These are phyloP conservation scores for Helianthus tuberosus DNA, from an alignment of 129 eudicot species.

Conservation along the genomic window DNA sequence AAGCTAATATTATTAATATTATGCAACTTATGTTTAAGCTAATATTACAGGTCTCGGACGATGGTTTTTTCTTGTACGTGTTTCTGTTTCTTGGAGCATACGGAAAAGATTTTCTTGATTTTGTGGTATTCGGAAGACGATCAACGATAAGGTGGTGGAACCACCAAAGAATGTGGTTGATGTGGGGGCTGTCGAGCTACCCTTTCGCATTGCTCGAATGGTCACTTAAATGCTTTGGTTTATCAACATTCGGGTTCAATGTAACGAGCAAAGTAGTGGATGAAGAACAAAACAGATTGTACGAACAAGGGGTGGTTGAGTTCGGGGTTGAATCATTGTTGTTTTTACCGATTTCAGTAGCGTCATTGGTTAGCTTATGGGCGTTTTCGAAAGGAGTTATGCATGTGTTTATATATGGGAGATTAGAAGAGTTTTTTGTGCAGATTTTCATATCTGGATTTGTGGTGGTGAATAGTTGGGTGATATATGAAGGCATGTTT, in stretches of 20 bases:
- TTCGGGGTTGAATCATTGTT: slow-evolving; percentile 55
- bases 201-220: slow-evolving; percentile 50
- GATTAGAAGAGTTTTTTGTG: too few species aligned
- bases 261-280: slow-evolving; percentile 56
- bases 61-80: slow-evolving; percentile 30
- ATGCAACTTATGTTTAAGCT: not conserved
- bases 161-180: slow-evolving; percentile 66
- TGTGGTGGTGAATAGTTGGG: slow-evolving; percentile 56
- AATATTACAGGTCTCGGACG: slow-evolving; percentile 46
- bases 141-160: slow-evolving; percentile 60
- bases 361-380: slow-evolving; percentile 32
- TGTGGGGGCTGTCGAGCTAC: slow-evolving; percentile 43
- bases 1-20: too few species aligned
- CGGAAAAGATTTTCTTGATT: slow-evolving; percentile 54
- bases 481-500: slow-evolving; percentile 59
- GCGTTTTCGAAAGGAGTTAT: slow-evolving; percentile 34
- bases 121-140: slow-evolving; percentile 39
- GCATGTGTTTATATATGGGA: not conserved
- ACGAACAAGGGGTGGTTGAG: slow-evolving; percentile 58
- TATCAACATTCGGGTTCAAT: slow-evolving; percentile 47
- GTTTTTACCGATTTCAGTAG: slow-evolving; percentile 48
- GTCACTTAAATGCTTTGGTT: slow-evolving; percentile 32
- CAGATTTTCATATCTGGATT: slow-evolving; percentile 31
- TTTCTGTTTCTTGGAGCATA: slow-evolving; percentile 66
- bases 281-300: slow-evolving; percentile 43